phyloP scores from a whole-genome alignment of 441 rosid species.

The Populus hybrid region DNA sequence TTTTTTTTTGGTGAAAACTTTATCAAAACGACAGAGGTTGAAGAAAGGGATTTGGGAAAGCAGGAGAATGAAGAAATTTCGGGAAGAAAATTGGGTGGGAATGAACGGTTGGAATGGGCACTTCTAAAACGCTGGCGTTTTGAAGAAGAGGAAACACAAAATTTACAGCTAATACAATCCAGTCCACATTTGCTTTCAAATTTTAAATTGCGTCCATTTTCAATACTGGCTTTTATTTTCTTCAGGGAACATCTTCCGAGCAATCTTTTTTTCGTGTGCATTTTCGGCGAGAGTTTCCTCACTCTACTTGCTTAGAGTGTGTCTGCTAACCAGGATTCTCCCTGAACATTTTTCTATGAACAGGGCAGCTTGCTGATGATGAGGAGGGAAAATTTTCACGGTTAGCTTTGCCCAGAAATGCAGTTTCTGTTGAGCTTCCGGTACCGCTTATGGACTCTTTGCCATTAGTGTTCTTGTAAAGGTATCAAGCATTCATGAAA shows the following conservation, averaged over 20 bases:
- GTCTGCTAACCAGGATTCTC: constrained; percentile 9
- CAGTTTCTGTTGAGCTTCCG: constrained; percentile 91
- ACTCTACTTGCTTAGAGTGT: constrained; percentile 4
- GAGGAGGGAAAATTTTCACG: constrained; percentile 90
- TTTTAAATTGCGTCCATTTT: neutral
- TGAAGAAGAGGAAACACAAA: neutral
- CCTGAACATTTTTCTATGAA: constrained; percentile 14
- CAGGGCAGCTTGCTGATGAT: constrained; percentile 93
- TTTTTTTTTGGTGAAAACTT: too few species aligned
- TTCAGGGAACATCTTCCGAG: constrained; percentile 92
- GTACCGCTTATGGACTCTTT: constrained; percentile 89
- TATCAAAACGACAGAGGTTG: too few species aligned
- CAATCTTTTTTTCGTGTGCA: constrained; percentile 92
- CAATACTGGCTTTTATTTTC: constrained; percentile 9
- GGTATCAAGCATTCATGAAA: constrained; percentile 31
- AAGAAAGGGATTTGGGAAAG: too few species aligned
- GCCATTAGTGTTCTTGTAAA: constrained; percentile 88
- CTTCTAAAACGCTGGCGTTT: too few species aligned
- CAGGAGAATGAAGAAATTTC: too few species aligned
- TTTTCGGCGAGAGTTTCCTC: constrained; percentile 63
- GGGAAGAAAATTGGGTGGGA: too few species aligned
- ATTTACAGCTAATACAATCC: too few species aligned
- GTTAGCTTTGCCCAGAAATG: constrained; percentile 84
- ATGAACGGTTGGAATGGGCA: too few species aligned
- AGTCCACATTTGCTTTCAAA: too few species aligned